Evolutionary conservation across 192 early-diverging fungal species (phyloP).

Genomic region (Chytriomyces hyalinus): DNA sequence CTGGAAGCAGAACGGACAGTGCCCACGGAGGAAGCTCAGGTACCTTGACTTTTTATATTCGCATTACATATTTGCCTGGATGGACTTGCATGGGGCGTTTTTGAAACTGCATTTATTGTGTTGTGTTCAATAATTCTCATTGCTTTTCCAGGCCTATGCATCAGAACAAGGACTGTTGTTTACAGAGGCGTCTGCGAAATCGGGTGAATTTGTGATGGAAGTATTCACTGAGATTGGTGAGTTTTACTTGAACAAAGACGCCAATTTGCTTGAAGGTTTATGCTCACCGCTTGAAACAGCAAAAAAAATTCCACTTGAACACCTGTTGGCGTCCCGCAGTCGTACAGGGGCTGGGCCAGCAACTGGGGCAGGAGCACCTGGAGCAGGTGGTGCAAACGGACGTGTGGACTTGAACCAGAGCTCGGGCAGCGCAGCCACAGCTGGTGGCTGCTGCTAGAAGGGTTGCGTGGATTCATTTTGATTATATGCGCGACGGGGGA

Average conservation of each 20-base stretch:
- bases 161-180: conserved; percentile 82
- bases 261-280: background rate
- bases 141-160: conserved; percentile 63
- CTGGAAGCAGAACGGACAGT: conserved; percentile 73
- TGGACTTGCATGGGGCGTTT: conserved; percentile 34
- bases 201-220: conserved; percentile 81
- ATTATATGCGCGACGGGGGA: no score
- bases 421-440: conserved; percentile 20
- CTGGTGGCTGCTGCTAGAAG: conserved; percentile 17
- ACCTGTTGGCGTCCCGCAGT: conserved; percentile 46
- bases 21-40: conserved; percentile 70
- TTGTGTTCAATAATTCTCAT: background rate
- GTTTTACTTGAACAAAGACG: background rate
- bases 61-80: conserved; percentile 24
- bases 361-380: conserved; percentile 27
- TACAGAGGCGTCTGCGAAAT: conserved; percentile 87
- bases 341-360: conserved; percentile 19
- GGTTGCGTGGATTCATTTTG: background rate
- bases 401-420: conserved; percentile 52
- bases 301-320: conserved; percentile 65
- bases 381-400: conserved; percentile 25
- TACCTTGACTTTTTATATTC: background rate
- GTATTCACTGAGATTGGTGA: conserved; percentile 89
- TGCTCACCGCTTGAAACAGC: conserved; percentile 38
- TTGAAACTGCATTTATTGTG: background rate